A percentile compares a stretch with the other conserved stretches of the same genome.
phyloP scores from a whole-genome alignment of 2,329 filamentous ascomycete species.

The Aspergillus thermomutatus region DNA sequence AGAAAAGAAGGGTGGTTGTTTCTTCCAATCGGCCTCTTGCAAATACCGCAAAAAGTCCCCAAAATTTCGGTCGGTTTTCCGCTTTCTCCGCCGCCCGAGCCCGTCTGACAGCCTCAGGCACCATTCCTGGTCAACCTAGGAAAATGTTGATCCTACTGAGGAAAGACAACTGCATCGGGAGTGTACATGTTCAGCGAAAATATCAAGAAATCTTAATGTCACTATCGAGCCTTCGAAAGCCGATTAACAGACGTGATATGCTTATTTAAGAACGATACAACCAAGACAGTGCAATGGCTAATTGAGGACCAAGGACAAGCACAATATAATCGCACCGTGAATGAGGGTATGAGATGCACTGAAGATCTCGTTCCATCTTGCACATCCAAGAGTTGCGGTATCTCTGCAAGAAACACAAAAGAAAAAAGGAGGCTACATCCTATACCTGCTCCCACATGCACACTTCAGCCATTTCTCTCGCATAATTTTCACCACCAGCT shows the following conservation, averaged over 20 bases:
- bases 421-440: neutral
- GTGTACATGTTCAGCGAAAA: neutral
- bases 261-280: constrained; percentile 1
- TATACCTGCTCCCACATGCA: neutral
- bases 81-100: constrained; percentile 29
- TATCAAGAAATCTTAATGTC: neutral
- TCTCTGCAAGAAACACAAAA: neutral
- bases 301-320: neutral
- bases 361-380: neutral
- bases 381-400: neutral
- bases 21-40: neutral
- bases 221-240: neutral
- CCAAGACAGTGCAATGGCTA: neutral
- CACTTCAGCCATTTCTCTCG: neutral
- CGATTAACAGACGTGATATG: neutral
- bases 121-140: neutral
- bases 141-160: too few relatives aligned
- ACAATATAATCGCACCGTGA: neutral
- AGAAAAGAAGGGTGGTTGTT: constrained; percentile 1
- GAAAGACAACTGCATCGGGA: neutral
- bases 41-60: constrained; percentile 4
- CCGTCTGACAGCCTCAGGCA: constrained; percentile 24
- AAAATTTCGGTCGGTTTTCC: constrained; percentile 33
- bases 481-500: neutral
- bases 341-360: neutral